phyloP scores from a whole-genome alignment of 139 green algal genomes.

The Chlorella vulgaris region DNA sequence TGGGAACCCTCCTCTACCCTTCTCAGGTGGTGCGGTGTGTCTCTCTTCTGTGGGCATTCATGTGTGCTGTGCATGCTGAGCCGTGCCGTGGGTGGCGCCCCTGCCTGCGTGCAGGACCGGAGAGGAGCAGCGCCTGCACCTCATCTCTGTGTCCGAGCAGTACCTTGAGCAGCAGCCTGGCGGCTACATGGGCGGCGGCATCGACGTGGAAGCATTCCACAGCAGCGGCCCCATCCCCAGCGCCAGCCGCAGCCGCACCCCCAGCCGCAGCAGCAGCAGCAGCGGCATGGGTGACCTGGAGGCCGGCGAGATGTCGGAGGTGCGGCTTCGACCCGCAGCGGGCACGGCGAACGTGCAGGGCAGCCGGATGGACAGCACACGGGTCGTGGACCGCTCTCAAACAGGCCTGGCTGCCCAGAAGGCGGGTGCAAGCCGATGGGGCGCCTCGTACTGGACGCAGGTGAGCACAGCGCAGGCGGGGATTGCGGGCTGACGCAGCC shows the following conservation, averaged over 20 bases:
- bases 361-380: background rate
- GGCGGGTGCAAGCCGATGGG: slow-evolving; percentile 39
- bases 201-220: background rate
- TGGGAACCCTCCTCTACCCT: too few relatives aligned
- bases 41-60: too few relatives aligned
- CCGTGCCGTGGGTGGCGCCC: background rate
- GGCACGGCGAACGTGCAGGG: background rate
- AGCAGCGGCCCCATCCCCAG: background rate
- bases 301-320: background rate
- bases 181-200: slow-evolving; percentile 31
- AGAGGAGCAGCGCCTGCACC: slow-evolving; percentile 32
- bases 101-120: slow-evolving; percentile 6
- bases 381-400: background rate
- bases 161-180: slow-evolving; percentile 40
- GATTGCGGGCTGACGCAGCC: background rate
- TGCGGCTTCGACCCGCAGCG: background rate
- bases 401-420: slow-evolving; percentile 2
- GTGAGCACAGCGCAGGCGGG: slow-evolving; percentile 1
- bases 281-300: background rate
- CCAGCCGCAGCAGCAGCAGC: background rate
- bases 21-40: too few relatives aligned
- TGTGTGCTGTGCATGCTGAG: too few relatives aligned
- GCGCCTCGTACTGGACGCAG: slow-evolving; percentile 43
- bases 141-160: slow-evolving; percentile 45
- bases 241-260: background rate